These are phyloP conservation scores for Pochonia chlamydosporia DNA, from an alignment of 2,329 filamentous ascomycete species.

Conservation along the genomic window DNA sequence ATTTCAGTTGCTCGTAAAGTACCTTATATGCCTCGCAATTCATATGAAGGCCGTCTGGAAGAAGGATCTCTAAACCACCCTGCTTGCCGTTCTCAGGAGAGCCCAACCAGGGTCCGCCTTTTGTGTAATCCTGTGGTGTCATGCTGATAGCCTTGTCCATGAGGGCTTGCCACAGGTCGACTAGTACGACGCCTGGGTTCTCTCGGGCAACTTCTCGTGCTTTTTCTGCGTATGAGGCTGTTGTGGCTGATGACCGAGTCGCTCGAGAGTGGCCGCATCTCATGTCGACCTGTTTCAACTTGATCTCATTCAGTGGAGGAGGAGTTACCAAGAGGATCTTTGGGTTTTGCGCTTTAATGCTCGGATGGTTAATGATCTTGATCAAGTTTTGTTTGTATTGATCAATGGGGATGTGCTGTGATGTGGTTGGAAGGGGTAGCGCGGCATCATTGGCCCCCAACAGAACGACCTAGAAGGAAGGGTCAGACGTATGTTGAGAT, in stretches of 20 bases:
- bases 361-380: conserved; percentile 66
- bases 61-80: conserved; percentile 44
- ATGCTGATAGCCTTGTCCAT: conserved; percentile 62
- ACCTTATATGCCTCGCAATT: conserved; percentile 47
- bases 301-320: conserved; percentile 75
- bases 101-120: conserved; percentile 41
- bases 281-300: conserved; percentile 44
- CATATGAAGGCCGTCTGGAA: conserved; percentile 56
- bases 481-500: neutral
- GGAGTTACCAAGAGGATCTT: conserved; percentile 75
- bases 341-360: conserved; percentile 62
- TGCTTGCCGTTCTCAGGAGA: conserved; percentile 42
- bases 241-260: conserved; percentile 41
- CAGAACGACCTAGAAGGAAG: conserved; percentile 56
- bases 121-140: conserved; percentile 51
- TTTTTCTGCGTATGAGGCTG: conserved; percentile 52
- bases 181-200: conserved; percentile 59
- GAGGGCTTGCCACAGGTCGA: conserved; percentile 77
- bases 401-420: conserved; percentile 73
- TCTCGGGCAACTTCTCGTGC: conserved; percentile 63
- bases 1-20: conserved; percentile 41
- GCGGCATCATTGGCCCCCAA: conserved; percentile 90
- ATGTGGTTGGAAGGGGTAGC: conserved; percentile 53
- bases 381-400: conserved; percentile 68
- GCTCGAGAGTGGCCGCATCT: conserved; percentile 37